phyloP scores from a whole-genome alignment of 75 land plant species.

The Selaginella moellendorffii region DNA sequence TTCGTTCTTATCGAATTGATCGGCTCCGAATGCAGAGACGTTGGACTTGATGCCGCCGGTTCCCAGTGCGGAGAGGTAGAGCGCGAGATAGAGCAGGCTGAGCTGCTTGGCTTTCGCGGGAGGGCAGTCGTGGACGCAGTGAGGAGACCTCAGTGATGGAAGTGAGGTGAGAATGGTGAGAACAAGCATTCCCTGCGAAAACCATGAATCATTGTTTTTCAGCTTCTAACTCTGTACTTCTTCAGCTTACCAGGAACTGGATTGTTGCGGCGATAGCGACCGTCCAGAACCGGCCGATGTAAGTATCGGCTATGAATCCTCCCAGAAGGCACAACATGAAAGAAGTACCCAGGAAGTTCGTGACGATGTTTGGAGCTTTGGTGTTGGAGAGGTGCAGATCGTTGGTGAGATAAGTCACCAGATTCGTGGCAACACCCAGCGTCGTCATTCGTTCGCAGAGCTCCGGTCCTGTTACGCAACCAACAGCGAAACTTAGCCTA shows the following conservation, averaged over 20 bases:
- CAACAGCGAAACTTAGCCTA: neutral
- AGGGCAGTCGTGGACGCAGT: neutral
- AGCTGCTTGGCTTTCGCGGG: constrained; percentile 31
- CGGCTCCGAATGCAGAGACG: constrained; percentile 61
- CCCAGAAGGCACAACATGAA: constrained; percentile 54
- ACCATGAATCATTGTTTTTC: neutral
- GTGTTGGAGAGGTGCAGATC: constrained; percentile 45
- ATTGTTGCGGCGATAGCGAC: constrained; percentile 34
- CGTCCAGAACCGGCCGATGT: constrained; percentile 48
- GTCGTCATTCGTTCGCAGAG: constrained; percentile 53
- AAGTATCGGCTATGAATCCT: constrained; percentile 70
- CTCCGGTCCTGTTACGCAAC: constrained; percentile 36
- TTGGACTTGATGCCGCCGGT: constrained; percentile 74
- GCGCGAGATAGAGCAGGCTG: constrained; percentile 36
- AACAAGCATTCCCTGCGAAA: neutral
- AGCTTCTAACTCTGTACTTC: no score
- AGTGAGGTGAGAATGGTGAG: neutral
- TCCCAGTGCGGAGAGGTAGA: constrained; percentile 65
- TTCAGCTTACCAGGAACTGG: constrained; percentile 30
- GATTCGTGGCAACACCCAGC: constrained; percentile 60
- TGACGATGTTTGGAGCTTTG: constrained; percentile 56
- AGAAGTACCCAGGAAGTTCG: constrained; percentile 58
- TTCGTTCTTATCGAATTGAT: constrained; percentile 63
- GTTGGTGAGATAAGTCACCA: constrained; percentile 48
- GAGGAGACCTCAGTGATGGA: neutral